Percentiles rank a stretch among this genome's conserved stretches.
These are phyloP conservation scores for Alnus glutinosa DNA, from an alignment of 306 rosid genomes.

Conservation along the genomic window DNA sequence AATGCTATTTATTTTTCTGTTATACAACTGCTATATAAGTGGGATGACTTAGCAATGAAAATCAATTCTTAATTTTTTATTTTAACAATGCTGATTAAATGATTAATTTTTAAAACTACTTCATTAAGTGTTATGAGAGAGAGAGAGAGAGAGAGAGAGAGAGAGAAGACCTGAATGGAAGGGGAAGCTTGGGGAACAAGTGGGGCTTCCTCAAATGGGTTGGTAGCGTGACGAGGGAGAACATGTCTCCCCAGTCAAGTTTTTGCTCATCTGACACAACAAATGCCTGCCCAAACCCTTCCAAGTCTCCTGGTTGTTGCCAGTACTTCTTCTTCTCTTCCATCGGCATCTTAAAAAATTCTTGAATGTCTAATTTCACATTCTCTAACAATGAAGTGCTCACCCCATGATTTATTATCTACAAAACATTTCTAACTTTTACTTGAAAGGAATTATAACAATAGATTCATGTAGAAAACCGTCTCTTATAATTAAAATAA, in stretches of 20 bases:
- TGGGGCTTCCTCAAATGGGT: slow-evolving; percentile 39
- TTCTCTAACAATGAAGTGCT: slow-evolving; percentile 36
- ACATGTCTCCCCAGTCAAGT: slow-evolving; percentile 51
- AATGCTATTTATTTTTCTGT: too few species aligned
- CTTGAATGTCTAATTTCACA: slow-evolving; percentile 32
- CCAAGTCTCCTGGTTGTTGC: slow-evolving; percentile 34
- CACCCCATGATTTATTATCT: slow-evolving; percentile 25
- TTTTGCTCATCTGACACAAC: slow-evolving; percentile 48
- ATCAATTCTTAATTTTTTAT: too few species aligned
- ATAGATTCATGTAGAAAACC: too few species aligned
- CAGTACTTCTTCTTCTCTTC: slow-evolving; percentile 43
- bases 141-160: too few species aligned
- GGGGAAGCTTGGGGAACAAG: slow-evolving; percentile 38
- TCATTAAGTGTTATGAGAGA: too few species aligned
- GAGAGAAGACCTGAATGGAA: slow-evolving; percentile 20
- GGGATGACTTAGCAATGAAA: too few species aligned
- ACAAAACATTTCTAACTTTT: background rate
- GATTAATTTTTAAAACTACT: too few species aligned
- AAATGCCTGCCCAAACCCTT: slow-evolving; percentile 53
- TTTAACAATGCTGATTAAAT: too few species aligned
- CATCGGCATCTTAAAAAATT: slow-evolving; percentile 36
- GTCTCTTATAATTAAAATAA: too few species aligned
- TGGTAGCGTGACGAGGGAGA: slow-evolving; percentile 28
- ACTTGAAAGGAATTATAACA: too few species aligned
- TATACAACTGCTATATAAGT: too few species aligned